A percentile compares a stretch with the other conserved stretches of the same genome.
These are phyloP conservation scores for Dimocarpus longan DNA, from an alignment of 345 rosid species.

Conservation along the genomic window DNA sequence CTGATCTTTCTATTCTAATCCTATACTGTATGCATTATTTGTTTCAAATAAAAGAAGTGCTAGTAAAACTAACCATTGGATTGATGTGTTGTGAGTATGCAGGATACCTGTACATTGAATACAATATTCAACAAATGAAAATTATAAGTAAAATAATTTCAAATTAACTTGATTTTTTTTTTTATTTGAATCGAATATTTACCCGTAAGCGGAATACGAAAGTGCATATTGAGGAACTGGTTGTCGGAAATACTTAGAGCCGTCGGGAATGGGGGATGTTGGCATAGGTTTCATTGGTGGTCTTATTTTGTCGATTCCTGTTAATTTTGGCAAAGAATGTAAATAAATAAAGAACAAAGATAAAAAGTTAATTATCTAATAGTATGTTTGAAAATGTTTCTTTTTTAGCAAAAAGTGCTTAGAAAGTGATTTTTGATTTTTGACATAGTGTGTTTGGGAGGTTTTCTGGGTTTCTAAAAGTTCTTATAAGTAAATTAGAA, in stretches of 20 bases:
- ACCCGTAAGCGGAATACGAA: slow-evolving; percentile 41
- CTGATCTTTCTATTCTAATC: background rate
- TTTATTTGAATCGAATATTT: background rate
- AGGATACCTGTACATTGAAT: slow-evolving; percentile 29
- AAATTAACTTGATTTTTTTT: background rate
- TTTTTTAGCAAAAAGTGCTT: too few relatives aligned
- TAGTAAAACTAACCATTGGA: slow-evolving; percentile 26
- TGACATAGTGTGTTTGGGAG: background rate
- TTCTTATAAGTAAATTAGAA: background rate
- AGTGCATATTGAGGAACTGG: slow-evolving; percentile 24
- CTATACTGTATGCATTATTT: slow-evolving; percentile 1
- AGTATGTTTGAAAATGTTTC: background rate
- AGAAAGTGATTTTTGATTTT: too few relatives aligned
- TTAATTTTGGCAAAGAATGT: background rate
- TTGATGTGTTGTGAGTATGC: slow-evolving; percentile 24
- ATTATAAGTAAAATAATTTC: background rate
- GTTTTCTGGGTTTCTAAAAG: background rate
- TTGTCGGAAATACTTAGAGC: slow-evolving; percentile 21
- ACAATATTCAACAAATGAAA: background rate
- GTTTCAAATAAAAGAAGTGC: background rate
- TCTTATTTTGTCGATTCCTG: slow-evolving; percentile 26
- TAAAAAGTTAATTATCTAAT: too few relatives aligned
- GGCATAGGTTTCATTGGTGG: slow-evolving; percentile 19
- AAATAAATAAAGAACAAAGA: background rate
- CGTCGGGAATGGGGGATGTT: background rate